Percentiles rank a stretch among this genome's conserved stretches.
Conservation (phyloP, 805 yeast genomes). For the Wickerhamomyces xylosicus region DNA sequence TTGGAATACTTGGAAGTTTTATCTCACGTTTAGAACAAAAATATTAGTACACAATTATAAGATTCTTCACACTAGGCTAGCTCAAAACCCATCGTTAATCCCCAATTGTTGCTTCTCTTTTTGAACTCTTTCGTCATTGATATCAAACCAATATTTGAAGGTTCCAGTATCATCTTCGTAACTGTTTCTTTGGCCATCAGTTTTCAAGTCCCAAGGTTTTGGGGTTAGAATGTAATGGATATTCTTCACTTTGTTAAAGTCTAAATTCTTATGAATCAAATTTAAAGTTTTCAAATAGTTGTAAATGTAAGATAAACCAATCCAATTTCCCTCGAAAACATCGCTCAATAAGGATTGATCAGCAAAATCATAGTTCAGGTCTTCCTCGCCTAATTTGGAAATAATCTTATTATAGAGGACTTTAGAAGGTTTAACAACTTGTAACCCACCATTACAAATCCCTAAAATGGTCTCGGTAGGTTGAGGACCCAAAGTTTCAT, state of each 20-base stretch:
- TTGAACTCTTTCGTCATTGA: conserved; percentile 27
- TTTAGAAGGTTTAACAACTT: conserved; percentile 35
- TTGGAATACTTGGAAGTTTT: conserved; percentile 20
- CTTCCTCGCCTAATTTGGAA: conserved; percentile 26
- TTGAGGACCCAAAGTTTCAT: conserved; percentile 28
- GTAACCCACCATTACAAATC: conserved; percentile 51
- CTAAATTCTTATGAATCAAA: conserved; percentile 32
- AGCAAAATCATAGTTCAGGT: conserved; percentile 39
- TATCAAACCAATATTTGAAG: conserved; percentile 39
- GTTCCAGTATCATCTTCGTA: conserved; percentile 33
- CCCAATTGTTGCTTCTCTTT: conserved; percentile 7
- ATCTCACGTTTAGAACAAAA: background rate
- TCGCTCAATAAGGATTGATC: conserved; percentile 50
- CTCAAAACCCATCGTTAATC: conserved; percentile 9
- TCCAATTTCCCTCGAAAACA: conserved; percentile 40
- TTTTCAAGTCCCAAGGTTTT: conserved; percentile 46
- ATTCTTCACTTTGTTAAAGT: conserved; percentile 41
- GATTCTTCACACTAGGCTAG: background rate
- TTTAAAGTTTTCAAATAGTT: conserved; percentile 46
- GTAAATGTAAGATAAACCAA: conserved; percentile 40
- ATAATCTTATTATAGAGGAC: conserved; percentile 30
- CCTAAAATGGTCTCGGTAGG: conserved; percentile 29
- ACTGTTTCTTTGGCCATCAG: conserved; percentile 13
- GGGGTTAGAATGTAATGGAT: conserved; percentile 49
- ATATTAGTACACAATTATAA: too few species aligned